phyloP scores from a whole-genome alignment of 108 stramenopile genomes.

The Skeletonema tropicum region DNA sequence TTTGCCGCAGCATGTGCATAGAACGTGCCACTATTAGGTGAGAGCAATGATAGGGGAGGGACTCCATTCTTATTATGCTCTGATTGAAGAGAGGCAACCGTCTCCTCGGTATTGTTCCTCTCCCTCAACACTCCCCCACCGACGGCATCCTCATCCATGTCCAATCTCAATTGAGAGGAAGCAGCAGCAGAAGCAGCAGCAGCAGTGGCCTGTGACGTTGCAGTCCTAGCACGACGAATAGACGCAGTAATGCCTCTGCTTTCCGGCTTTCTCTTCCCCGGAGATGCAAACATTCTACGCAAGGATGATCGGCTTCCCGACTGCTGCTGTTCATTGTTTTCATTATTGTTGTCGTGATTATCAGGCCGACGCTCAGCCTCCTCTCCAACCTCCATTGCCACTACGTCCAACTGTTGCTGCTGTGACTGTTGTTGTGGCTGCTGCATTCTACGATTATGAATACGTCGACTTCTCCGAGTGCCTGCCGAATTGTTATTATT shows the following conservation, averaged over 20 bases:
- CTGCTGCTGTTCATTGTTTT: neutral
- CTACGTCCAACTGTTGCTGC: neutral
- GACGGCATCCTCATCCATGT: neutral
- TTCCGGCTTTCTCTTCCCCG: neutral
- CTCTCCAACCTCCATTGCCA: neutral
- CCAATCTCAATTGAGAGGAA: neutral
- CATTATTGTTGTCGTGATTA: neutral
- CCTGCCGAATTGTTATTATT: neutral
- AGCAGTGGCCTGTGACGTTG: neutral
- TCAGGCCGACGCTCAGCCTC: neutral
- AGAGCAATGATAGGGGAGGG: constrained; percentile 10
- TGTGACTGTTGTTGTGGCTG: neutral
- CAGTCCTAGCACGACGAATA: constrained; percentile 6
- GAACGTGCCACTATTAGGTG: constrained; percentile 9
- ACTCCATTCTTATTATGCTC: constrained; percentile 3
- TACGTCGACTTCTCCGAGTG: neutral
- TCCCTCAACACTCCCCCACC: neutral
- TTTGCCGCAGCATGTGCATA: constrained; percentile 6
- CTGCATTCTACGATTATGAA: constrained; percentile 6
- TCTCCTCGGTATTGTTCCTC: neutral
- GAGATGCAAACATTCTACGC: constrained; percentile 7
- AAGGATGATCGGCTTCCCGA: constrained; percentile 1
- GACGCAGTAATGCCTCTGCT: neutral
- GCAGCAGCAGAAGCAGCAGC: neutral
- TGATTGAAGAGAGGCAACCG: neutral